Evolutionary conservation across 1,139 yeast genomes (phyloP).

Genomic region (Zygoascus sp.): DNA sequence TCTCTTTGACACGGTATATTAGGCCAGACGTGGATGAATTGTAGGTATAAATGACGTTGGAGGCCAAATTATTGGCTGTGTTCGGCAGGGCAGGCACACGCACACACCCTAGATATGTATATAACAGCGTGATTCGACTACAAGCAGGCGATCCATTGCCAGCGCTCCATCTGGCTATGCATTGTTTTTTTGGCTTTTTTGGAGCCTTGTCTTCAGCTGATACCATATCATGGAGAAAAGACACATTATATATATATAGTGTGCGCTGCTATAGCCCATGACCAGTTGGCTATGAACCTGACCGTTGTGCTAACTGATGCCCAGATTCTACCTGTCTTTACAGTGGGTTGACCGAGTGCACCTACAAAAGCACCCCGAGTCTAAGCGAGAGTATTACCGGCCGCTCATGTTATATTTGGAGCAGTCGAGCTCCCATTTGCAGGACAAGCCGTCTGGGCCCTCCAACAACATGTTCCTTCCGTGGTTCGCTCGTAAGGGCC

Average conservation of each 20-base stretch:
- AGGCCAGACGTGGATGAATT: conserved; percentile 38
- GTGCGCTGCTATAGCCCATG: no score
- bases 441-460: not conserved
- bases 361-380: conserved; percentile 37
- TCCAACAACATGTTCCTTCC: no score
- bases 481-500: not conserved
- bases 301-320: no score
- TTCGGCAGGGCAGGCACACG: not conserved
- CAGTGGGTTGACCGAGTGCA: conserved; percentile 41
- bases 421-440: not conserved
- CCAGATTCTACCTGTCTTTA: conserved; percentile 39
- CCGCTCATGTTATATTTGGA: conserved; percentile 18
- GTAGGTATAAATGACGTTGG: conserved; percentile 9
- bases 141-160: no score
- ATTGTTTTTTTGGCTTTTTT: no score
- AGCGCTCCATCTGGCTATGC: no score
- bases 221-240: no score
- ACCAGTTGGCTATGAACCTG: no score
- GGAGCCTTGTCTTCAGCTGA: no score
- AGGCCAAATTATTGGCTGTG: not conserved
- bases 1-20: conserved; percentile 40
- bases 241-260: no score
- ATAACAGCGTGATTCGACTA: no score
- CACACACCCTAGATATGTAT: not conserved
- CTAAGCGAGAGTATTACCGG: conserved; percentile 27